Evolutionary conservation across 2,329 filamentous ascomycete species (phyloP), one percentile per base, ranked within the genome.

Genomic region (Xylaria sp.): DNA sequence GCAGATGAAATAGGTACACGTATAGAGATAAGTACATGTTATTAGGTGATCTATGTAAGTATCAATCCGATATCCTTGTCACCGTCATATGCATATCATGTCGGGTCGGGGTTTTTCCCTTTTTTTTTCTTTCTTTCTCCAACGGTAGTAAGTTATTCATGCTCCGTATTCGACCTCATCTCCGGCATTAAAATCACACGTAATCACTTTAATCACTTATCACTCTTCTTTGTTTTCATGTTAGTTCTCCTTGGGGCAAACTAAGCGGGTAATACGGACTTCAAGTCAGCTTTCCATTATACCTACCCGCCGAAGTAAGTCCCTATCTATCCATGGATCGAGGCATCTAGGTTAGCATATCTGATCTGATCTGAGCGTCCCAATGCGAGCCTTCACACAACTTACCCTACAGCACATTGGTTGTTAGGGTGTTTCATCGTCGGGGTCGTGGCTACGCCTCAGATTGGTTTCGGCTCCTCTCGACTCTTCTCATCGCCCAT

Each of bases 341-440:
- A 33, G 15, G 6, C 7, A 53, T 53, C n/a, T n/a, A n/a, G n/a
- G n/a, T 4, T 38, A 33, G 31, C 7, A 33, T 33, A 33, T 33
- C 33, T 33, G 33, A 33, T 33, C 33, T 33, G 33, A 33, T 33
- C 33, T 33, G 28, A 48, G 6, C 23, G 46, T 49, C 28, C 46
- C 7, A 28, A 53, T 53, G 17, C 7, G 6, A 31, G 26, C 28
- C 26, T 7, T n/a, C 26, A 53, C 28, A 49, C n/a, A 56, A 46
- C 20, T 10, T 44, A 23, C 23, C n/a, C 7, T 48, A n/a, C 33
- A 33, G 33, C 33, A n/a, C 28, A 23, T 57, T 31, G 40, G 51
- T 7, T 31, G 54, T 31, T 53, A 46, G n/a, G 28, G 59, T 28
- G 65, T 67, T 67, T 67, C 65, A 66, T 58, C 59, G 9, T 31